phyloP scores from a whole-genome alignment of 2,329 filamentous ascomycete species.

The Tolypocladium endophyticum region DNA sequence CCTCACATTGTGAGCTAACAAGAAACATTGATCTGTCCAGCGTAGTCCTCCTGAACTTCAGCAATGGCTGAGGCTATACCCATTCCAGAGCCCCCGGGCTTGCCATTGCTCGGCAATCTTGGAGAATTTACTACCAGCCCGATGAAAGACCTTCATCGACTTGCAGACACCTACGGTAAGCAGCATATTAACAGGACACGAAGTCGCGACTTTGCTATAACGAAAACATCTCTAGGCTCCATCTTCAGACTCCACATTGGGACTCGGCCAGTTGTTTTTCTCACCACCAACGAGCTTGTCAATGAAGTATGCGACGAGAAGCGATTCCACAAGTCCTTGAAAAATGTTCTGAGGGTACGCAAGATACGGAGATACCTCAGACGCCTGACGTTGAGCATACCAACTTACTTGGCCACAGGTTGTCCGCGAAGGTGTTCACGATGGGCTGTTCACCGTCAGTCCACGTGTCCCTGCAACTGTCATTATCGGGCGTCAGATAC shows the following conservation, averaged over 20 bases:
- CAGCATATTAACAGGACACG: not conserved
- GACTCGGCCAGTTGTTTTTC: slow-evolving; percentile 35
- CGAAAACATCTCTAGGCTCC: slow-evolving; percentile 31
- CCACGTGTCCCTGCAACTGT: not conserved
- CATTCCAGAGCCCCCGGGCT: slow-evolving; percentile 53
- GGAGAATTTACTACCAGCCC: slow-evolving; percentile 52
- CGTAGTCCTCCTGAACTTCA: not conserved
- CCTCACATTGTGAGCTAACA: not conserved
- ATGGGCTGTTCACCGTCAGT: slow-evolving; percentile 56
- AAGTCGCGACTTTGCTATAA: not conserved
- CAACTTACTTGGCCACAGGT: slow-evolving; percentile 18
- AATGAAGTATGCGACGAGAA: slow-evolving; percentile 57
- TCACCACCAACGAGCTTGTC: slow-evolving; percentile 43
- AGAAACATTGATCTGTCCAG: not conserved
- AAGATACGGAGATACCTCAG: not conserved
- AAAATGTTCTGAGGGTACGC: slow-evolving; percentile 31
- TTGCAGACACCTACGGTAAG: slow-evolving; percentile 57
- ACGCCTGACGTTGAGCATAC: not conserved
- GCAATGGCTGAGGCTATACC: slow-evolving; percentile 26
- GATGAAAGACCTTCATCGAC: slow-evolving; percentile 38
- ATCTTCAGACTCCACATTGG: slow-evolving; percentile 47
- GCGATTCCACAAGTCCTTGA: slow-evolving; percentile 50
- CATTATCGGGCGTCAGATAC: slow-evolving; percentile 1
- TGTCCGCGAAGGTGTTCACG: slow-evolving; percentile 48
- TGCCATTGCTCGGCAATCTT: slow-evolving; percentile 57